A percentile compares a stretch with the other conserved stretches of the same genome.
Conservation (phyloP, 2,329 filamentous ascomycete species). For the Diatrype stigma region DNA sequence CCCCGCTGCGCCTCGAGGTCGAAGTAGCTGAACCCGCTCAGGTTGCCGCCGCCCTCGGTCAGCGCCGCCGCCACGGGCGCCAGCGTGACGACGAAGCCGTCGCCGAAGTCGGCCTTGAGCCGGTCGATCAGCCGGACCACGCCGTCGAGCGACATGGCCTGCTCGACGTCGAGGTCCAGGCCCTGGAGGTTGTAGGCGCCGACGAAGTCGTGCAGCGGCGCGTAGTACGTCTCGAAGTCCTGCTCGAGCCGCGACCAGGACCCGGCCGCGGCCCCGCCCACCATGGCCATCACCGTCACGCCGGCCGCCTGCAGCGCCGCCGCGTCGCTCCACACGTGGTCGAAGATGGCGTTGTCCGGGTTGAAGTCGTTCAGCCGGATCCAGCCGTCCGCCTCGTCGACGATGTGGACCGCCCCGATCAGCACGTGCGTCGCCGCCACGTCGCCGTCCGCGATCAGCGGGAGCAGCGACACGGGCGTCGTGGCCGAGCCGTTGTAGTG, state of each 20-base stretch:
- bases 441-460: slow-evolving; percentile 41
- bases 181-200: slow-evolving; percentile 60
- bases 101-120: slow-evolving; percentile 65
- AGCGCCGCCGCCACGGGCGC: slow-evolving; percentile 76
- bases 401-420: slow-evolving; percentile 81
- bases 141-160: slow-evolving; percentile 64
- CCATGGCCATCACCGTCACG: slow-evolving; percentile 78
- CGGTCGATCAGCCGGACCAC: slow-evolving; percentile 64
- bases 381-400: slow-evolving; percentile 54
- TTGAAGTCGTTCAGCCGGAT: slow-evolving; percentile 78
- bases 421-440: slow-evolving; percentile 73
- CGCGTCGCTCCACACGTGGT: slow-evolving; percentile 75
- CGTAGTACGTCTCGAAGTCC: slow-evolving; percentile 70
- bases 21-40: slow-evolving; percentile 80
- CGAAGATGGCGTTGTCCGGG: slow-evolving; percentile 63
- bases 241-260: slow-evolving; percentile 56
- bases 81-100: slow-evolving; percentile 70
- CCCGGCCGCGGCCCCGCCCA: slow-evolving; percentile 79
- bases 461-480: slow-evolving; percentile 48
- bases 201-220: slow-evolving; percentile 63
- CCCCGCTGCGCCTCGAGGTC: slow-evolving; percentile 66
- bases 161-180: slow-evolving; percentile 76
- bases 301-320: slow-evolving; percentile 66
- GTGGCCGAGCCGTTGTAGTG: slow-evolving; percentile 36
- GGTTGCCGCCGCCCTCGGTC: slow-evolving; percentile 50